These are phyloP conservation scores for Filobasidium floriforme DNA, from an alignment of 768 basidiomycete species.

Conservation along the genomic window DNA sequence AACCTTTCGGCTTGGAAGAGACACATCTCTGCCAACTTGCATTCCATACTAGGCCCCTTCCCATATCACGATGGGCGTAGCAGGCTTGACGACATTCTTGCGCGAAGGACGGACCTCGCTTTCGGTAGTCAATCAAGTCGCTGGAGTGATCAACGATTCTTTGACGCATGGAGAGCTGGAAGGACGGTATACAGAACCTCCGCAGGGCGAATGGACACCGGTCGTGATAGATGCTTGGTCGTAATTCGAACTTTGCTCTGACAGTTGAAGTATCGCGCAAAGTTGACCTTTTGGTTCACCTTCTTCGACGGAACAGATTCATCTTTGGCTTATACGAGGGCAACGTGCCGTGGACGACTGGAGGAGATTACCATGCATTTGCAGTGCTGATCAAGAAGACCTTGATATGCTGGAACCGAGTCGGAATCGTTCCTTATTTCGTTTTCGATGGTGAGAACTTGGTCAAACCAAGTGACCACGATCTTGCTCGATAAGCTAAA, in stretches of 20 bases:
- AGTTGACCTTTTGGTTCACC: background rate
- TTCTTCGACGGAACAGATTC: constrained; percentile 27
- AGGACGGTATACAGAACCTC: background rate
- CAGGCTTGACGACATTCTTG: constrained; percentile 41
- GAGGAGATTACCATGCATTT: constrained; percentile 42
- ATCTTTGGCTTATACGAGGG: constrained; percentile 40
- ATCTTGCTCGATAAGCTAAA: constrained; percentile 2
- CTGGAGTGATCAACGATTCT: background rate
- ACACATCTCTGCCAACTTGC: no score
- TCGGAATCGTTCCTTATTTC: constrained; percentile 29
- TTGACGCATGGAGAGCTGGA: constrained; percentile 6
- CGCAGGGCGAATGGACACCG: constrained; percentile 20
- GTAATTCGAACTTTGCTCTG: constrained; percentile 33
- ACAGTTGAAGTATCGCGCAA: background rate
- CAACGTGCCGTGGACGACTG: constrained; percentile 39
- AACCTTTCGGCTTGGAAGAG: no score
- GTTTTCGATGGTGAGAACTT: constrained; percentile 44
- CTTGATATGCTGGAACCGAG: constrained; percentile 32
- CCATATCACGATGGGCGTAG: constrained; percentile 38
- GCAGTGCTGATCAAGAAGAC: constrained; percentile 31
- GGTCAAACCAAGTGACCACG: background rate
- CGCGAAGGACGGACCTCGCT: constrained; percentile 41
- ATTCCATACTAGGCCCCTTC: no score
- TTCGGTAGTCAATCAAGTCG: constrained; percentile 28
- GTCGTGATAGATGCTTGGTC: constrained; percentile 46